Percentiles rank a stretch among this genome's conserved stretches.
Conservation (phyloP, 208 protist species). For the Histomonas meleagridis region DNA sequence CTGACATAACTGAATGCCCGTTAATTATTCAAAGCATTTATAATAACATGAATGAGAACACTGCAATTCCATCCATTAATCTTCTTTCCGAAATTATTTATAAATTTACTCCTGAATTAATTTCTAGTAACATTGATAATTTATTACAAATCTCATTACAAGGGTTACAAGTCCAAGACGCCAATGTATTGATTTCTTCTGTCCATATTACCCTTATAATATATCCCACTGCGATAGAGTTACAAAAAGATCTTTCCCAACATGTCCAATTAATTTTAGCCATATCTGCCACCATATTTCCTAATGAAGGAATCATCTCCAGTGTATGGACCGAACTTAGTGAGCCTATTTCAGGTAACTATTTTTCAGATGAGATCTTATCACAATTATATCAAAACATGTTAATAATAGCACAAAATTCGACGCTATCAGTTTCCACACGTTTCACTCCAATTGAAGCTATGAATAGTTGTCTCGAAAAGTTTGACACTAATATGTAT, state of each 20-base stretch:
- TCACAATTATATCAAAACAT: neutral
- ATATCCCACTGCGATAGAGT: neutral
- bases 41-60: too few relatives aligned
- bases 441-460: neutral
- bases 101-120: neutral
- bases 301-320: too few relatives aligned
- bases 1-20: too few relatives aligned
- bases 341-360: too few relatives aligned
- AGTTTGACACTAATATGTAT: neutral
- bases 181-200: neutral
- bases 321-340: too few relatives aligned
- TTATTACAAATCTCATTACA: neutral
- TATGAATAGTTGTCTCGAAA: neutral
- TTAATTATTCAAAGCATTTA: too few relatives aligned
- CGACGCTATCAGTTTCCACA: neutral
- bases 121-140: neutral
- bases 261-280: neutral
- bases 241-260: neutral
- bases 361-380: too few relatives aligned
- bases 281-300: too few relatives aligned
- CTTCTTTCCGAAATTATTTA: neutral
- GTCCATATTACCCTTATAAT: neutral
- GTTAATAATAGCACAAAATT: neutral
- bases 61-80: neutral
- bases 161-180: neutral